Percentiles rank a stretch among this genome's conserved stretches.
phyloP scores from a whole-genome alignment of 352 stramenopile genomes.

The Phytophthora palmivora region DNA sequence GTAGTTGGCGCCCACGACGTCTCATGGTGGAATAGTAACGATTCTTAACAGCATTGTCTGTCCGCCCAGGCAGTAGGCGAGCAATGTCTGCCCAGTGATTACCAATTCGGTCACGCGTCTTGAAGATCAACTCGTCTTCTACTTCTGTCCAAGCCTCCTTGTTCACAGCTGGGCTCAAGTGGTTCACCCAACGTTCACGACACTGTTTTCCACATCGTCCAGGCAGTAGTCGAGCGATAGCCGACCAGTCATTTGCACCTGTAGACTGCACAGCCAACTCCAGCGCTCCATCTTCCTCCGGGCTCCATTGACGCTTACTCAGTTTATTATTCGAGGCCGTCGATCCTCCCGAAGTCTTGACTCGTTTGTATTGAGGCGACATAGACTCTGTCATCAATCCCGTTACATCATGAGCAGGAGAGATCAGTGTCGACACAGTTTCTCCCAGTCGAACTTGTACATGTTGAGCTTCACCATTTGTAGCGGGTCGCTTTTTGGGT shows the following conservation, averaged over 20 bases:
- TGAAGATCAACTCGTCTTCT: slow-evolving; percentile 92
- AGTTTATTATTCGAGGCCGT: slow-evolving; percentile 48
- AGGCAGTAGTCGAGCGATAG: slow-evolving; percentile 93
- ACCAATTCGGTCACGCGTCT: slow-evolving; percentile 81
- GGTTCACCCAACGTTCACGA: slow-evolving; percentile 97
- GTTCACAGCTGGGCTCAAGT: slow-evolving; percentile 94
- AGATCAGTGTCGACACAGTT: slow-evolving; percentile 39
- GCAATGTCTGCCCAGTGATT: slow-evolving; percentile 98
- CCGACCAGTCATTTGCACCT: slow-evolving; percentile 89
- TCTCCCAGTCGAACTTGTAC: no score
- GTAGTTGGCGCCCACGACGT: slow-evolving; percentile 65
- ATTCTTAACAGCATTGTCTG: slow-evolving; percentile 98
- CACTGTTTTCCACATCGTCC: slow-evolving; percentile 97
- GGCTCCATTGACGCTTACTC: slow-evolving; percentile 72
- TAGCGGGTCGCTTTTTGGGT: slow-evolving; percentile 15
- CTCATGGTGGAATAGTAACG: slow-evolving; percentile 90
- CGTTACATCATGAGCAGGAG: slow-evolving; percentile 22
- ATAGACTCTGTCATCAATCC: slow-evolving; percentile 40
- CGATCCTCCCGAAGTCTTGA: slow-evolving; percentile 42
- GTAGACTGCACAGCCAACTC: slow-evolving; percentile 59
- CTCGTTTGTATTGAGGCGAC: slow-evolving; percentile 67
- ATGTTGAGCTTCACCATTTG: slow-evolving; percentile 1
- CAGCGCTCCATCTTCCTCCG: slow-evolving; percentile 67
- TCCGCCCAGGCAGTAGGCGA: slow-evolving; percentile 93
- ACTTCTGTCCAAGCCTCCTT: slow-evolving; percentile 95